Conservation (phyloP, 768 basidiomycete species). For the Boletus pseudopeckii region DNA sequence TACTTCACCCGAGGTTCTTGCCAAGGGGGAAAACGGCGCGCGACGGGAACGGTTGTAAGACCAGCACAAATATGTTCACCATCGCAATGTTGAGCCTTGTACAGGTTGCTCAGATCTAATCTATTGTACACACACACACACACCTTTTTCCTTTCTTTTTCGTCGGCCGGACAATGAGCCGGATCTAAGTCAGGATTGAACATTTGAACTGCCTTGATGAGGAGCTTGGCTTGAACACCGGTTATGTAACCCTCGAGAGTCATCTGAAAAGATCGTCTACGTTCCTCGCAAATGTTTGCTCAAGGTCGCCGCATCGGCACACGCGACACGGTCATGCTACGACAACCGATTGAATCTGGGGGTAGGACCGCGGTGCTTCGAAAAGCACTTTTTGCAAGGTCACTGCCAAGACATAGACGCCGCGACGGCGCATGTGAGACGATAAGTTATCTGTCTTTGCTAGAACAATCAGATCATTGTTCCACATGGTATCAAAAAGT, state of each 20-base stretch:
- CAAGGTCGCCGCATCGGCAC: conserved; percentile 28
- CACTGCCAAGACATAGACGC: neutral
- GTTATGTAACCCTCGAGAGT: conserved; percentile 15
- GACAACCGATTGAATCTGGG: neutral
- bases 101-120: conserved; percentile 17
- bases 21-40: neutral
- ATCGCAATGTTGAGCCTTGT: neutral
- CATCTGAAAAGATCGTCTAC: conserved; percentile 6
- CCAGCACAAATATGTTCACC: neutral
- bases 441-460: neutral
- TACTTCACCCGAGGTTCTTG: neutral
- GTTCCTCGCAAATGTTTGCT: neutral
- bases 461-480: conserved; percentile 7
- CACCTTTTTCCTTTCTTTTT: neutral
- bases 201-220: neutral
- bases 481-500: neutral
- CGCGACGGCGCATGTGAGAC: neutral
- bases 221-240: neutral
- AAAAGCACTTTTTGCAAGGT: neutral
- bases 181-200: conserved; percentile 13
- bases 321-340: conserved; percentile 6
- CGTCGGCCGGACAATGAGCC: conserved; percentile 2
- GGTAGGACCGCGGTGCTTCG: neutral
- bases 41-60: conserved; percentile 22
- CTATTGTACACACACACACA: neutral